phyloP scores from a whole-genome alignment of 768 basidiomycete genomes.

The Panus rudis region DNA sequence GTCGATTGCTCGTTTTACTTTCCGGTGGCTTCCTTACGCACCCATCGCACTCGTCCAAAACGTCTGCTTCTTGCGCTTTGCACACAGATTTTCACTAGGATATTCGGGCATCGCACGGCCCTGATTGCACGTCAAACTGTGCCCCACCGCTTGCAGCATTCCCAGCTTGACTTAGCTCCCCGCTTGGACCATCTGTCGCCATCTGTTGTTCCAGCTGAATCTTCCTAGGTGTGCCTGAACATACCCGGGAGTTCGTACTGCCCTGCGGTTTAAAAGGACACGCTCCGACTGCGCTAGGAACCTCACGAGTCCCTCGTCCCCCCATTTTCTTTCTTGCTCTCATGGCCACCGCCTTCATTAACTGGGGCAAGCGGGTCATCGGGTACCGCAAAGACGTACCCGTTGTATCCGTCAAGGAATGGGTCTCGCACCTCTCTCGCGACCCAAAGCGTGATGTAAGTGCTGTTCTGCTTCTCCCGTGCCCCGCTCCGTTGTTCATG shows the following conservation, averaged over 20 bases:
- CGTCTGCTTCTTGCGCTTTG: neutral
- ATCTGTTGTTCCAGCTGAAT: neutral
- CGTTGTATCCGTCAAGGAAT: constrained; percentile 53
- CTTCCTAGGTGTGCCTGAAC: constrained; percentile 2
- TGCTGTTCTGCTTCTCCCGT: constrained; percentile 5
- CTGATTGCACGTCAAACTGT: neutral
- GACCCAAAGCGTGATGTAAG: constrained; percentile 49
- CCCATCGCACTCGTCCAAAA: neutral
- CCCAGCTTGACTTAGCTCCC: neutral
- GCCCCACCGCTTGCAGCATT: neutral
- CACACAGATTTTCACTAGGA: neutral
- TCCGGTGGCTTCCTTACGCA: neutral
- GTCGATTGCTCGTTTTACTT: too few species aligned
- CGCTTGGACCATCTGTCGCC: neutral
- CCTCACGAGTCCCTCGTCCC: neutral
- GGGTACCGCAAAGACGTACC: constrained; percentile 58
- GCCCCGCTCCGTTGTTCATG: constrained; percentile 5
- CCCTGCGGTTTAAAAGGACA: neutral
- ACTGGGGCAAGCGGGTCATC: constrained; percentile 49
- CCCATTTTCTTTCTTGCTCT: neutral
- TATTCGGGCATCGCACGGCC: neutral
- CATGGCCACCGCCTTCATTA: constrained; percentile 36
- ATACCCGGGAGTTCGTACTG: constrained; percentile 1
- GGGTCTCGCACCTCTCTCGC: constrained; percentile 31
- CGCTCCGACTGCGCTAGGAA: neutral